A percentile compares a stretch with the other conserved stretches of the same genome.
Conservation (phyloP, 2,329 filamentous ascomycete species). For the Parascedosporium putredinis region DNA sequence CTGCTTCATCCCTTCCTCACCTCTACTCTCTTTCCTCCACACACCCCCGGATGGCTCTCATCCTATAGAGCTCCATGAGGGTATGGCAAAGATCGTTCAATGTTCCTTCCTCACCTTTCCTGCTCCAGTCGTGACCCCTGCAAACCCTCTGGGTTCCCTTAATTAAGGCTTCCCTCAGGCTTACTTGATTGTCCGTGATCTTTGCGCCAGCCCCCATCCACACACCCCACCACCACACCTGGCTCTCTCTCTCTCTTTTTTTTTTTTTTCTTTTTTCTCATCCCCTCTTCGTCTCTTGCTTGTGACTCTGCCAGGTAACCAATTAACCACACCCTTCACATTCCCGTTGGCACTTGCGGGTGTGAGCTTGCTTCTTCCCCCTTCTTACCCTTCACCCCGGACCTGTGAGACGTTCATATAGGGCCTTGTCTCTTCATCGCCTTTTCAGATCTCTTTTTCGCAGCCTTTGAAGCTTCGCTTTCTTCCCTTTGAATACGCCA, state of each 20-base stretch:
- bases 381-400: not conserved
- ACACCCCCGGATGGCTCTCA: no score
- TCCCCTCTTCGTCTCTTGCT: not conserved
- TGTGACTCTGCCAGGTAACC: slow-evolving; percentile 6
- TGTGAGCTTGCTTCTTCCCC: not conserved
- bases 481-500: slow-evolving; percentile 1
- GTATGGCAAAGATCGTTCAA: no score
- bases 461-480: no score
- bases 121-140: no score
- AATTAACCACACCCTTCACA: not conserved
- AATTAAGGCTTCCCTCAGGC: no score
- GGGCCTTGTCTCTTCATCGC: not conserved
- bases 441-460: slow-evolving; percentile 3
- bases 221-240: not conserved
- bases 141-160: no score
- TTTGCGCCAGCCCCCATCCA: not conserved
- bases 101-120: no score
- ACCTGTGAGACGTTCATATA: not conserved
- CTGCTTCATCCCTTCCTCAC: no score
- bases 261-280: not conserved
- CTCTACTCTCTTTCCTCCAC: no score
- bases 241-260: not conserved
- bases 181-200: not conserved
- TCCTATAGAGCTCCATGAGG: no score
- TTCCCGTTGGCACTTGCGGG: slow-evolving; percentile 9